Evolutionary conservation across 768 basidiomycete genomes (phyloP).

Genomic region (Hortiboletus flavorubellus): DNA sequence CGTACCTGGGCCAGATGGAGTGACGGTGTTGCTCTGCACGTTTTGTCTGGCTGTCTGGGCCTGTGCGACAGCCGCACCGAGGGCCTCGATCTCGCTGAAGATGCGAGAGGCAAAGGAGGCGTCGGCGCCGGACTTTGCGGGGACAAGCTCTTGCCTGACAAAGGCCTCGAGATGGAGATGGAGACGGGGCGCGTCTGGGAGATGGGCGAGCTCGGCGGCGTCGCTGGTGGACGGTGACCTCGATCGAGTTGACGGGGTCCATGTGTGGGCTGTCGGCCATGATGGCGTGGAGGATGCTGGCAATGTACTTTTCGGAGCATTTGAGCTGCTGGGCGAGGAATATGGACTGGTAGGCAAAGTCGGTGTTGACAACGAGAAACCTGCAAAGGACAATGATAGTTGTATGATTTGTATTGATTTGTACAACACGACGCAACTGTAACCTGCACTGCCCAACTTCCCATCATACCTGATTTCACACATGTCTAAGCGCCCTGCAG

Average conservation of each 20-base stretch:
- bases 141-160: conserved; percentile 52
- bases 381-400: no score
- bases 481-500: no score
- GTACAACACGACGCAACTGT: no score
- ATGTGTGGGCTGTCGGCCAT: conserved; percentile 66
- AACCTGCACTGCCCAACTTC: no score
- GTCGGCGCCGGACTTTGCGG: conserved; percentile 36
- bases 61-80: conserved; percentile 50
- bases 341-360: conserved; percentile 73
- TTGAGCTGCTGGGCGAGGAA: conserved; percentile 80
- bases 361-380: conserved; percentile 66
- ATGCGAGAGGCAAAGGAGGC: conserved; percentile 51
- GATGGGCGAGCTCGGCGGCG: conserved; percentile 47
- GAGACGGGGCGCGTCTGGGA: conserved; percentile 43
- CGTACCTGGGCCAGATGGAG: conserved; percentile 54
- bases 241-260: conserved; percentile 52
- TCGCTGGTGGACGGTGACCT: conserved; percentile 68
- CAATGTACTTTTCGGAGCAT: conserved; percentile 79
- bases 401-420: no score
- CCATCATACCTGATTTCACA: no score
- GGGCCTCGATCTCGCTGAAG: conserved; percentile 59
- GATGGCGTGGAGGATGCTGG: conserved; percentile 62
- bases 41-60: conserved; percentile 59
- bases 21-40: conserved; percentile 54
- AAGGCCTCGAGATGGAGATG: conserved; percentile 54